Evolutionary conservation across 208 protist genomes (phyloP).

Genomic region (Porcisia deanei): DNA sequence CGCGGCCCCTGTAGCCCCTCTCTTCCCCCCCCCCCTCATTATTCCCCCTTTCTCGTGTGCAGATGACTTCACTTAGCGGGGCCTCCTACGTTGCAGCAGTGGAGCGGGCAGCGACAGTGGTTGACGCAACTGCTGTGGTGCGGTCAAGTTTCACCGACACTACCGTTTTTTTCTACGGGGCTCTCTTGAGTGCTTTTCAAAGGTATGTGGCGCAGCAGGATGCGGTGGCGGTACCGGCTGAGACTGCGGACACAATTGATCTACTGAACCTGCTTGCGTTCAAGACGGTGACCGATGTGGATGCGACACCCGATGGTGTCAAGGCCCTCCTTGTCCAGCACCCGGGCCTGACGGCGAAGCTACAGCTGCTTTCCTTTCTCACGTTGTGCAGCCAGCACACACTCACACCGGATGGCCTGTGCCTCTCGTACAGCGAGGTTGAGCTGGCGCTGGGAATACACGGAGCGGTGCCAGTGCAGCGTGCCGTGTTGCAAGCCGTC

Average conservation of each 20-base stretch:
- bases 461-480: slow-evolving; percentile 35
- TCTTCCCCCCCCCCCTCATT: slow-evolving; percentile 8
- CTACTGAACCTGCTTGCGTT: slow-evolving; percentile 30
- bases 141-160: slow-evolving; percentile 34
- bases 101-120: slow-evolving; percentile 2
- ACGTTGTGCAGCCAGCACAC: slow-evolving; percentile 28
- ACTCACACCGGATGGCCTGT: slow-evolving; percentile 9
- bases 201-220: slow-evolving; percentile 6
- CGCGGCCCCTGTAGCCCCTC: background rate
- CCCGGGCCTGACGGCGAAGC: slow-evolving; percentile 25
- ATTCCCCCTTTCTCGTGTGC: background rate
- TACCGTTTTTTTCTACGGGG: slow-evolving; percentile 54
- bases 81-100: slow-evolving; percentile 15
- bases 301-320: slow-evolving; percentile 6
- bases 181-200: slow-evolving; percentile 26
- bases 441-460: slow-evolving; percentile 19
- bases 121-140: slow-evolving; percentile 15
- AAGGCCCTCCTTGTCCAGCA: slow-evolving; percentile 26
- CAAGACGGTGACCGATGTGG: slow-evolving; percentile 5
- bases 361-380: slow-evolving; percentile 48
- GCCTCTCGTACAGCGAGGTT: slow-evolving; percentile 36
- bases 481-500: slow-evolving; percentile 46
- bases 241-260: slow-evolving; percentile 1
- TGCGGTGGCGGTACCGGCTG: background rate
- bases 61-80: background rate